Evolutionary conservation across 169 alveolate species (phyloP).

Genomic region (Eimeria maxima): DNA sequence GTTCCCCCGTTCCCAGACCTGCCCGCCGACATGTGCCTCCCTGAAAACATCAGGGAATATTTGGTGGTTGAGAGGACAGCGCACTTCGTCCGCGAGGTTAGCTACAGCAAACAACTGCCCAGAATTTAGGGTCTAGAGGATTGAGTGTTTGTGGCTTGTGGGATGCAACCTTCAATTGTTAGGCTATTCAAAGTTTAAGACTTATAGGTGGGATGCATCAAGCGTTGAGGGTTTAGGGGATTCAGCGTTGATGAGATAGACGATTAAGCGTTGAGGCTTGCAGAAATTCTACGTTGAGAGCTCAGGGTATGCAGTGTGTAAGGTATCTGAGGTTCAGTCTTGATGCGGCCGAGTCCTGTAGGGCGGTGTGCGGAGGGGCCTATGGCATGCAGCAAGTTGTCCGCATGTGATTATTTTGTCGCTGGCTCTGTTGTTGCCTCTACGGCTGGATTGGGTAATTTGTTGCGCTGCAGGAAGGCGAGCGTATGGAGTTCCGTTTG

Average conservation of each 20-base stretch:
- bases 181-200: neutral
- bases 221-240: neutral
- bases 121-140: neutral
- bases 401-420: neutral
- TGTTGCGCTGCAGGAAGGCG: constrained; percentile 70
- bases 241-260: neutral
- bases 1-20: constrained; percentile 64
- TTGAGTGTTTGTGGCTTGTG: neutral
- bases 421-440: neutral
- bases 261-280: neutral
- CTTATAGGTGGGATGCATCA: neutral
- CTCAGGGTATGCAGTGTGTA: neutral
- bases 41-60: constrained; percentile 62
- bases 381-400: neutral
- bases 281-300: too few relatives aligned
- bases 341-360: neutral
- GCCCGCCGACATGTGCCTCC: constrained; percentile 38
- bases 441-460: neutral
- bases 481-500: constrained; percentile 82
- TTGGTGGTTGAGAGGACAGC: constrained; percentile 82
- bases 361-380: neutral
- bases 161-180: neutral
- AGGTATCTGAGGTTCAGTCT: neutral
- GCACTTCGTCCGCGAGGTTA: constrained; percentile 79
- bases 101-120: neutral